Base-by-base conservation (phyloP, 106 monocot species). In the Xerophyta viscosa region DNA sequence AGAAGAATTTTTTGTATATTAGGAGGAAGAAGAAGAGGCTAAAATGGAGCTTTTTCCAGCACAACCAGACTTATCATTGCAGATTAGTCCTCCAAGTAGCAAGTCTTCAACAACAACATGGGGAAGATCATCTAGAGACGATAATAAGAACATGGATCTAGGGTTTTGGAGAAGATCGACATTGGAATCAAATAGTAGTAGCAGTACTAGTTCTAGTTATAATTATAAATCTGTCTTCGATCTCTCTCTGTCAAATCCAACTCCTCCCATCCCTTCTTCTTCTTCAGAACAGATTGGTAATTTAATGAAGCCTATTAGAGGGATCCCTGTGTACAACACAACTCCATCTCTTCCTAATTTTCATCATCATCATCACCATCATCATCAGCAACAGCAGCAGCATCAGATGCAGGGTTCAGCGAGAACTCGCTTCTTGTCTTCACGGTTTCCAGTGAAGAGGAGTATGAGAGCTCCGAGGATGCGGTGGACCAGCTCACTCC, bases 401-500 rank as follows among this genome's bases (percentile, higher is more conserved):
- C 61, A 58, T 6, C 73, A 74, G 31, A 37, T 50, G 23, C 20
- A 29, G 50, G 63, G 61, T 43, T 9, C 66, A 43, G 27, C 72
- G 0, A 73, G 68, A 54, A 54, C 80, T 29, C 77, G 79, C 26
- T 64, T 79, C 24, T 27, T 75, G 39, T 59, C n/a, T n/a, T n/a
- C 83, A 6, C 67, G 87, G 54, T 76, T 88, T 15, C 84, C 88
- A 2, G 69, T 70, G 0, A 88, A 78, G 68, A 58, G 88, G 10
- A 76, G 52, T 62, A 58, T 71, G 63, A 47, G 94, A 28, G 94
- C 84, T 1, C 94, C 94, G 5, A 67, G 94, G 66, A 94, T 94
- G 94, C 67, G 94, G 46, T 94, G 94, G 94, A 94, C 94, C 6
- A 78, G 84, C 6, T 74, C 84, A 2, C 94, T 94, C 58, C 94